Conservation (phyloP, 2,329 filamentous ascomycete species). For the Scytalidium sp. region DNA sequence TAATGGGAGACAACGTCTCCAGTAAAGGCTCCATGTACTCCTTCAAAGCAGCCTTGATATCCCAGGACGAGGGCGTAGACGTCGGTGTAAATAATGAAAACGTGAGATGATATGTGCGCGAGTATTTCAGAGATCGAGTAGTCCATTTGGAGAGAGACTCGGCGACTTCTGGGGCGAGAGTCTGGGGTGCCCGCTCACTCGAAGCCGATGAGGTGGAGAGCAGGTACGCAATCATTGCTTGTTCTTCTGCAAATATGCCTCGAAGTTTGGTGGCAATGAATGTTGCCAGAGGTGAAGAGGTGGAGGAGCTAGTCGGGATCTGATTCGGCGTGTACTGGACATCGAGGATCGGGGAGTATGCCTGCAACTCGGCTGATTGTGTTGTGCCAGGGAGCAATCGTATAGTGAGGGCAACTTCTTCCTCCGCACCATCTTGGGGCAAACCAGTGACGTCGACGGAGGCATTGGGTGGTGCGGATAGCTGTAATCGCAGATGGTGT, state of each 20-base stretch:
- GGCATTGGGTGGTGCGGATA: conserved; percentile 40
- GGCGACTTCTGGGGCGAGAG: conserved; percentile 47
- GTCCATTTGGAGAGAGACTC: conserved; percentile 66
- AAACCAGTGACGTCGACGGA: conserved; percentile 19
- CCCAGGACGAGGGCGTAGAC: conserved; percentile 80
- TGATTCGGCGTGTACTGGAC: conserved; percentile 72
- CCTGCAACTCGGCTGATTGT: conserved; percentile 60
- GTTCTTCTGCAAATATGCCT: conserved; percentile 81
- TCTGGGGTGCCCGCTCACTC: conserved; percentile 42
- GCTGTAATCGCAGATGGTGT: conserved; percentile 74
- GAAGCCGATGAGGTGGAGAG: conserved; percentile 58
- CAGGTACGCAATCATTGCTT: conserved; percentile 76
- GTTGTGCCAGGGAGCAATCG: conserved; percentile 63
- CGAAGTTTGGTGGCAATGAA: conserved; percentile 79
- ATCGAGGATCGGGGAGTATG: conserved; percentile 69
- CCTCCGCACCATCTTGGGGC: conserved; percentile 34
- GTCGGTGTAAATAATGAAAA: conserved; percentile 91
- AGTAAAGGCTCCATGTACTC: conserved; percentile 82
- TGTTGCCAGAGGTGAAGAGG: conserved; percentile 73
- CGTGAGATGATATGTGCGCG: conserved; percentile 90
- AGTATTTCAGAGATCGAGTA: conserved; percentile 84
- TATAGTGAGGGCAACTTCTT: conserved; percentile 64
- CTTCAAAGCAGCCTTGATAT: conserved; percentile 77
- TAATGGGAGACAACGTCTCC: conserved; percentile 74
- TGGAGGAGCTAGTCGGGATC: conserved; percentile 62